Evolutionary conservation across 2,329 filamentous ascomycete species (phyloP).

Genomic region (Hansfordia pulvinata): DNA sequence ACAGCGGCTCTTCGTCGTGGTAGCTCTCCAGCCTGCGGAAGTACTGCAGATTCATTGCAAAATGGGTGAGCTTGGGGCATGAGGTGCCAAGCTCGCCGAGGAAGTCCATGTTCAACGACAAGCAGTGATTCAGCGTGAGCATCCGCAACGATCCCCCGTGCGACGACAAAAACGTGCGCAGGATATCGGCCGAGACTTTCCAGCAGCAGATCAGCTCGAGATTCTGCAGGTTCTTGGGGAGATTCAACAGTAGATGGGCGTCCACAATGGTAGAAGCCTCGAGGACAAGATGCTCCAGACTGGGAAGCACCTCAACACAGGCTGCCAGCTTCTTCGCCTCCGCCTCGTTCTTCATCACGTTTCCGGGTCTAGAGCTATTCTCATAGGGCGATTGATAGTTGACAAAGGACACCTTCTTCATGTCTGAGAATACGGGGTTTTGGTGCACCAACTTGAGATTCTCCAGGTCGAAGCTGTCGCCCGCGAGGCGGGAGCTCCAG

Average conservation of each 20-base stretch:
- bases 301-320: slow-evolving; percentile 37
- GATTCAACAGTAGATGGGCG: slow-evolving; percentile 48
- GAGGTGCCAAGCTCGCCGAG: slow-evolving; percentile 48
- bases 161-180: slow-evolving; percentile 50
- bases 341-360: slow-evolving; percentile 11
- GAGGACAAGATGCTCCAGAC: slow-evolving; percentile 55
- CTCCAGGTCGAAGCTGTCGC: slow-evolving; percentile 29
- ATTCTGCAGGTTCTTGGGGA: slow-evolving; percentile 52
- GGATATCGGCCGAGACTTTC: slow-evolving; percentile 52
- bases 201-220: slow-evolving; percentile 72
- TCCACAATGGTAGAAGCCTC: slow-evolving; percentile 64
- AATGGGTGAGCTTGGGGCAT: slow-evolving; percentile 56
- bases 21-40: slow-evolving; percentile 56
- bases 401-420: slow-evolving; percentile 45
- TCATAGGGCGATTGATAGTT: slow-evolving; percentile 45
- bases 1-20: slow-evolving; percentile 62
- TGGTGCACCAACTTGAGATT: slow-evolving; percentile 38
- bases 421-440: slow-evolving; percentile 37
- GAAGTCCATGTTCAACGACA: slow-evolving; percentile 64
- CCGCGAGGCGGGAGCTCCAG: slow-evolving; percentile 44
- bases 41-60: slow-evolving; percentile 70
- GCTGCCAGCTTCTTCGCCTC: slow-evolving; percentile 25
- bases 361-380: background rate
- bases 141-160: slow-evolving; percentile 55
- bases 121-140: slow-evolving; percentile 65